Conservation (phyloP, 441 rosid genomes). For the Mallotus japonicus region DNA sequence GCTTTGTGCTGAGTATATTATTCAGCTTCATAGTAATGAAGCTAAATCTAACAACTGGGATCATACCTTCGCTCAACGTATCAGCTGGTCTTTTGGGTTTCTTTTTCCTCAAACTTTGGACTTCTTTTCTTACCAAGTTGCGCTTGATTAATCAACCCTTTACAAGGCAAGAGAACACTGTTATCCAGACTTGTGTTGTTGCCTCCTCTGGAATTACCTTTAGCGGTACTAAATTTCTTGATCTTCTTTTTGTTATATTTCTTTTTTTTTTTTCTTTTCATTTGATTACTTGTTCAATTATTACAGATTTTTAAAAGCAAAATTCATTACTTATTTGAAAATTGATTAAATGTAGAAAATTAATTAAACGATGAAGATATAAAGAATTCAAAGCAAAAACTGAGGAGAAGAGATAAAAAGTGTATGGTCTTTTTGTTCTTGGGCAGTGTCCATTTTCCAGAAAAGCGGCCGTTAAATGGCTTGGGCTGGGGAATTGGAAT, state of each 20-base stretch:
- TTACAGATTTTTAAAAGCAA: too few relatives aligned
- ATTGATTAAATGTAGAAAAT: background rate
- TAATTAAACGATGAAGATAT: background rate
- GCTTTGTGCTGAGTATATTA: conserved; percentile 59
- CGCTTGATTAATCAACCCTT: conserved; percentile 57
- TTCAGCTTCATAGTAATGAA: conserved; percentile 87
- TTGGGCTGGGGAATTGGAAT: too few relatives aligned
- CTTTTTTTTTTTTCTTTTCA: background rate
- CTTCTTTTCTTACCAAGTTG: conserved; percentile 46
- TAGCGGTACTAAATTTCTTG: conserved; percentile 46
- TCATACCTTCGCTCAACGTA: conserved; percentile 75
- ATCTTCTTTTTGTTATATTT: background rate
- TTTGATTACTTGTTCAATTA: background rate
- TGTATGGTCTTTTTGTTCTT: too few relatives aligned
- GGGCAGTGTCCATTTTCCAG: too few relatives aligned
- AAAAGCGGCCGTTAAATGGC: too few relatives aligned
- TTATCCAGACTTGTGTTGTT: conserved; percentile 24
- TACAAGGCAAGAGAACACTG: conserved; percentile 86
- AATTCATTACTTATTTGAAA: background rate
- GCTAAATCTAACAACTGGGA: conserved; percentile 75
- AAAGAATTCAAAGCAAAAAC: too few relatives aligned
- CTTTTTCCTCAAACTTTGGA: conserved; percentile 77
- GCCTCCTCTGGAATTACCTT: conserved; percentile 92
- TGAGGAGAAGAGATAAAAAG: too few relatives aligned
- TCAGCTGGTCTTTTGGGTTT: conserved; percentile 83